Evolutionary conservation across 2,329 filamentous ascomycete species (phyloP), one percentile per base, ranked within the genome.

Genomic region (Aspergillus persii): DNA sequence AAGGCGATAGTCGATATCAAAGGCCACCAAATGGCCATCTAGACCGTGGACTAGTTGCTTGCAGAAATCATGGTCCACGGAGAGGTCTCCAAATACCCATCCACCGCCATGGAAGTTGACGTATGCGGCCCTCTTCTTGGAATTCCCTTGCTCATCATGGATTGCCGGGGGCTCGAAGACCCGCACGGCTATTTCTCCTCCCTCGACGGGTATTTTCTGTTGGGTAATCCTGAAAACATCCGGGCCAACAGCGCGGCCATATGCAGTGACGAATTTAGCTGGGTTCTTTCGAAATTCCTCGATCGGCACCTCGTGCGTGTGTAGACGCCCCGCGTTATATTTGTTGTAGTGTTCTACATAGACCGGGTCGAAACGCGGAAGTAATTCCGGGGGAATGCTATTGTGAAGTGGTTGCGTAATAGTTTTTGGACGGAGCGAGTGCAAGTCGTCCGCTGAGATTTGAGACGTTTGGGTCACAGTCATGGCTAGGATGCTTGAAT

Each of bases 1-100:
- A 41, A 78, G 67, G 31, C 76, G 72, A 57, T 80, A 80, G 58
- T 79, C 77, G 27, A 80, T 74, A 61, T 80, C 78, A 61, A 80
- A 77, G 1, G 68, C 76, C 15, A 80, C 77, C 47, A 75, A 61
- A 15, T 73, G 69, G n/a, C 75, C 70, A 15, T 76, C 71, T 31
- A 75, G 68, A 6, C 64, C 68, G 59, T 76, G 64, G 27, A 76
- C 74, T 11, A 80, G 57, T 23, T 69, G 68, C 61, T 79, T 78
- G 60, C 77, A 79, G 57, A 76, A 74, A 44, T 77, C 74, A 61
- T 76, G 71, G 50, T 79, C 77, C 1, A 65, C 66, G 4, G 61
- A 57, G 1, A 79, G 66, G 1, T 72, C 74, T 2, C 77, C 77
- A 63, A 80, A 78, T 7, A 79, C 76, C 75, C 77, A 80, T 8